These are phyloP conservation scores for Aspergillus sp. DNA, from an alignment of 2,329 filamentous ascomycete genomes.

Conservation along the genomic window DNA sequence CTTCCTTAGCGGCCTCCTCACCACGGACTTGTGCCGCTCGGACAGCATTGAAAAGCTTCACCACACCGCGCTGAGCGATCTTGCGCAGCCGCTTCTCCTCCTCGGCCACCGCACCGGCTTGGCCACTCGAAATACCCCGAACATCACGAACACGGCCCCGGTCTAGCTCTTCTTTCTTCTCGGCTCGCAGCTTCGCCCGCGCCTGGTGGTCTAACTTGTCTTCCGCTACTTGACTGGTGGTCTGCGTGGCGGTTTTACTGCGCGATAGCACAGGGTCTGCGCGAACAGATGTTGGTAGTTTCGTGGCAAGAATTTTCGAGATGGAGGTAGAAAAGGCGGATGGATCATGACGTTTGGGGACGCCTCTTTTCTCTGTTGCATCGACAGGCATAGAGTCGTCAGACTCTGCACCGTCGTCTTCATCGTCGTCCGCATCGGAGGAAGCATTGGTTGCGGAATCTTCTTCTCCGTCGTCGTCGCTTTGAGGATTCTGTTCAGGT, in stretches of 20 bases:
- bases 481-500: constrained; percentile 13
- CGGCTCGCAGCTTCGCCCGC: constrained; percentile 71
- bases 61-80: constrained; percentile 87
- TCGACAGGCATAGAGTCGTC: constrained; percentile 44
- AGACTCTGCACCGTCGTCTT: constrained; percentile 41
- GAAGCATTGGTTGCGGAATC: constrained; percentile 24
- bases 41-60: constrained; percentile 95
- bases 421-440: constrained; percentile 27
- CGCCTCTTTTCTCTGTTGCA: constrained; percentile 37
- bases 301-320: constrained; percentile 86
- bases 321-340: constrained; percentile 88
- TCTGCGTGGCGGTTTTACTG: constrained; percentile 70
- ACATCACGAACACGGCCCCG: constrained; percentile 89
- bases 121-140: constrained; percentile 60
- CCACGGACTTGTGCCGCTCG: constrained; percentile 88
- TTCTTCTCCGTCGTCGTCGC: constrained; percentile 19
- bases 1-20: constrained; percentile 67
- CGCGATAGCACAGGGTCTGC: constrained; percentile 89
- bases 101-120: constrained; percentile 58
- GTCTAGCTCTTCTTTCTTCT: constrained; percentile 76
- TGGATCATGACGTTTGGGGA: constrained; percentile 83
- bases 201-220: constrained; percentile 79
- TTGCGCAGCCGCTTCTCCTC: constrained; percentile 79
- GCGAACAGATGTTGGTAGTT: constrained; percentile 77
- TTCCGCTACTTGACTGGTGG: constrained; percentile 71